Conservation (phyloP, 108 stramenopile species). For the Schizochytrium sp. region DNA sequence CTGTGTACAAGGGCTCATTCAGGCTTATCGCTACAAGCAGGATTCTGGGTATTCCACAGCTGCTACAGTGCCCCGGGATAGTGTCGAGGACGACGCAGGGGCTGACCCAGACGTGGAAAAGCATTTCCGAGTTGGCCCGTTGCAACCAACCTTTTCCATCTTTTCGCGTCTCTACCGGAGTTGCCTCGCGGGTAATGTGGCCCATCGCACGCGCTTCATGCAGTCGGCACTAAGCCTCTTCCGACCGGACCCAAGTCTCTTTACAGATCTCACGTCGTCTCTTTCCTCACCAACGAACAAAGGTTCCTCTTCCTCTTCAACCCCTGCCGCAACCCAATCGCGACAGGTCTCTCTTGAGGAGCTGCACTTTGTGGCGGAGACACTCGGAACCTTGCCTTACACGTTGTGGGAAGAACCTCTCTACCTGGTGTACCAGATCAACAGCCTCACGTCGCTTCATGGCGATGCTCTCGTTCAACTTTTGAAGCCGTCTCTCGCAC, state of each 20-base stretch:
- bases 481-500: not conserved
- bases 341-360: not conserved
- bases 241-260: not conserved
- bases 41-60: not conserved
- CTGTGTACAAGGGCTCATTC: not conserved
- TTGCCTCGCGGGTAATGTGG: not conserved
- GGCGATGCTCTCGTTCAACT: not conserved
- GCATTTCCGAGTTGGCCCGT: not conserved
- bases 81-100: not conserved
- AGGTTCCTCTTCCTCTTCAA: too few species aligned
- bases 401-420: not conserved
- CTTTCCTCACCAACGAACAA: not conserved
- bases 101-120: not conserved
- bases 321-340: too few species aligned
- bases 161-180: not conserved
- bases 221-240: not conserved
- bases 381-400: not conserved
- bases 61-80: not conserved
- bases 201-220: not conserved
- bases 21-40: not conserved
- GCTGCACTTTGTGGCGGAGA: not conserved
- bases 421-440: not conserved
- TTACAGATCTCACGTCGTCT: not conserved
- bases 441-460: not conserved
- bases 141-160: not conserved